Percentiles rank a stretch among this genome's conserved stretches.
Evolutionary conservation across 768 basidiomycete species (phyloP).

Genomic region (Lentinus brumalis): DNA sequence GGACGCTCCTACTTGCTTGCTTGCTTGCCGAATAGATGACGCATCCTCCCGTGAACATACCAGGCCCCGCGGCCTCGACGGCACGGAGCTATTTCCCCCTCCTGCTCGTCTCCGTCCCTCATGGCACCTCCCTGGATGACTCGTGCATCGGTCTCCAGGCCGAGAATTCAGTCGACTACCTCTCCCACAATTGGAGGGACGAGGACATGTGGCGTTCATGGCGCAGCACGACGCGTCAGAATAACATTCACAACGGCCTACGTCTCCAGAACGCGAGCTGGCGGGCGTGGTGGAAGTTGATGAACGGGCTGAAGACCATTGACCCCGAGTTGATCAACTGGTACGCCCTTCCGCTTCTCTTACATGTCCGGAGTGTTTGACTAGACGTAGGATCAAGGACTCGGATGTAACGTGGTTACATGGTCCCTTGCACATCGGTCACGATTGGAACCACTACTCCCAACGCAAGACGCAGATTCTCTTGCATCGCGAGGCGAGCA

Average conservation of each 20-base stretch:
- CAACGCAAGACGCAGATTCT: conserved; percentile 44
- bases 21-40: too few relatives aligned
- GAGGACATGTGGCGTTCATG: conserved; percentile 99
- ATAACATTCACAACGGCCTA: conserved; percentile 94
- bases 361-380: conserved; percentile 11
- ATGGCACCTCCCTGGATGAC: conserved; percentile 68
- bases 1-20: too few relatives aligned
- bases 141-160: conserved; percentile 81
- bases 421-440: conserved; percentile 93
- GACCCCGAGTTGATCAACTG: conserved; percentile 98
- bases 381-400: conserved; percentile 85
- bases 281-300: conserved; percentile 99
- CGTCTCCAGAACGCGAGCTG: conserved; percentile 97
- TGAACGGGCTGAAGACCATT: conserved; percentile 93
- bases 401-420: conserved; percentile 99
- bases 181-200: conserved; percentile 96
- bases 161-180: conserved; percentile 95
- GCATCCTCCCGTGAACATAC: conserved; percentile 17
- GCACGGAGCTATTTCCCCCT: conserved; percentile 61
- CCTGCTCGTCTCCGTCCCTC: conserved; percentile 62
- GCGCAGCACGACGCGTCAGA: conserved; percentile 97
- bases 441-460: conserved; percentile 75
- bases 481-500: conserved; percentile 38
- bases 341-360: conserved; percentile 47
- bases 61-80: conserved; percentile 29